Evolutionary conservation across 768 basidiomycete species (phyloP).

Genomic region (Lyophyllum shimeji): DNA sequence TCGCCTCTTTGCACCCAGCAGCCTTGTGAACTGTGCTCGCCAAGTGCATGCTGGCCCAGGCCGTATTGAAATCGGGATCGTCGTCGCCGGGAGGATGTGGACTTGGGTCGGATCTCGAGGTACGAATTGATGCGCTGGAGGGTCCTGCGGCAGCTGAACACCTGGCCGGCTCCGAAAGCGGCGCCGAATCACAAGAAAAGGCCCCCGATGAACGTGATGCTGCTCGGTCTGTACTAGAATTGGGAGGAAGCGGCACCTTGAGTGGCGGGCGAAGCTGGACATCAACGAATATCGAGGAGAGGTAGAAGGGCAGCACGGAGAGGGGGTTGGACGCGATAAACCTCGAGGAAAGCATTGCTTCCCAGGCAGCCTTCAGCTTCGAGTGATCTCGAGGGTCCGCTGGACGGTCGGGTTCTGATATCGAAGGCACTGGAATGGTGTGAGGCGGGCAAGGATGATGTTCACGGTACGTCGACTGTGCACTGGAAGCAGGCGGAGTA

Average conservation of each 20-base stretch:
- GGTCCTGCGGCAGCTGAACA: background rate
- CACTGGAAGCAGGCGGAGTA: slow-evolving; percentile 6
- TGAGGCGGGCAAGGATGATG: slow-evolving; percentile 2
- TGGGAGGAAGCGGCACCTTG: slow-evolving; percentile 56
- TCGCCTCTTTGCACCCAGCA: slow-evolving; percentile 64
- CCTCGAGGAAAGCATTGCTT: slow-evolving; percentile 58
- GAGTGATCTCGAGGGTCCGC: slow-evolving; percentile 61
- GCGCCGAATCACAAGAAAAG: background rate
- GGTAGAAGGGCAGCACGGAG: slow-evolving; percentile 66
- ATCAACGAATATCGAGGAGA: slow-evolving; percentile 53
- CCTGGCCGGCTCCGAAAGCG: background rate
- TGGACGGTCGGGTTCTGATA: slow-evolving; percentile 14
- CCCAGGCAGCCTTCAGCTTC: slow-evolving; percentile 62
- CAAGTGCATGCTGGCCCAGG: slow-evolving; percentile 65
- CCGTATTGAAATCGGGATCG: slow-evolving; percentile 16
- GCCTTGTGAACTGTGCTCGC: slow-evolving; percentile 58
- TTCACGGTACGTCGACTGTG: background rate
- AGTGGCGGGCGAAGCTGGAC: slow-evolving; percentile 48
- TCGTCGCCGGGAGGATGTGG: slow-evolving; percentile 1
- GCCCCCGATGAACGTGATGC: slow-evolving; percentile 1
- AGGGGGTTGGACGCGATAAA: slow-evolving; percentile 56
- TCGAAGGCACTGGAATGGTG: slow-evolving; percentile 8
- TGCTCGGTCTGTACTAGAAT: slow-evolving; percentile 24
- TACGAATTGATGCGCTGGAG: slow-evolving; percentile 2
- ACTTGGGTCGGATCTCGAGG: background rate